Base-by-base conservation (phyloP, 225 moss, liverwort and hornwort genomes). In the Antitrichia curtipendula region DNA sequence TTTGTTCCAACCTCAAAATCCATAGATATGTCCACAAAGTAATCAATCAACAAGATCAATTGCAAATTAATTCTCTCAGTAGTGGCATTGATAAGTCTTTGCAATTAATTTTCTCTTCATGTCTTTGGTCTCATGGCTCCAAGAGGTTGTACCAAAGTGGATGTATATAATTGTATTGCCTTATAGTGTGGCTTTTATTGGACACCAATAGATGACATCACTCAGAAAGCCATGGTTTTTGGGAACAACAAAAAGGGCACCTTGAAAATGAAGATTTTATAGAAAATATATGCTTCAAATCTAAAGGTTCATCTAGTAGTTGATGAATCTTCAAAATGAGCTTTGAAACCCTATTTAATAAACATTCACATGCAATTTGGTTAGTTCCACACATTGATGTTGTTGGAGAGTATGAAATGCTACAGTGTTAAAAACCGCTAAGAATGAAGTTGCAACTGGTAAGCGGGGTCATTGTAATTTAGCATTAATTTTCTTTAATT, bases 291-390 rank as follows among this genome's bases (percentile, higher is more conserved):
- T 0, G 2, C n/a, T 76, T 15, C 2, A n/a, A 54, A 77, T n/a
- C 2, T 24, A 6, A 15, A 76, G n/a, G n/a, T 6, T 9, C n/a
- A 4, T 36, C 2, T 53, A 1, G 1, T 0, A 76, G 1, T 15
- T 24, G 16, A 53, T 47, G 16, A 16, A 24, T 52, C 32, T 53
- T 76, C 6, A 15, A 47, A 72, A 17, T 0, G 2, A 16, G 27
- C 45, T 45, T 2, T 1, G 9, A 2, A 53, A 10, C 8, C 24
- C 2, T 77, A 1, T 77, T 77, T 10, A 6, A 23, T 54, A 4
- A 21, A n/a, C 54, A 54, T 16, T n/a, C 16, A 36, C 12, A 47
- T 47, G 47, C 47, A 47, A 47, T 10, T 47, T 3, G 50, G 50
- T 50, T 50, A 50, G 14, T 50, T 50, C 50, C 15, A 5, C 14